Conservation (phyloP, 2,329 filamentous ascomycete genomes). For the Pseudogymnoascus sp. region DNA sequence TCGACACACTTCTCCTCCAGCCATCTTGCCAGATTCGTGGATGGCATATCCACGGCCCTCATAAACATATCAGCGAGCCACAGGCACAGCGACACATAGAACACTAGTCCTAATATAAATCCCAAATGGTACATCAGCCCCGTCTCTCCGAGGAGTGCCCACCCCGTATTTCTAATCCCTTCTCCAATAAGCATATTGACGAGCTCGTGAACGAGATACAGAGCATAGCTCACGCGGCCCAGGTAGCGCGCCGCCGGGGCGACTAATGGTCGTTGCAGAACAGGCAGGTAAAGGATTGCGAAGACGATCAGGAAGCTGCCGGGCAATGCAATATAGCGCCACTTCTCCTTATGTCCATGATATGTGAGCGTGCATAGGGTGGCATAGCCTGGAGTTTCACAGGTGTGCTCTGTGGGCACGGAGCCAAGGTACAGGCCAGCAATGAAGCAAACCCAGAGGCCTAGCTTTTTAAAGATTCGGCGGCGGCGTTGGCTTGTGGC, state of each 20-base stretch:
- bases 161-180: slow-evolving; percentile 26
- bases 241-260: slow-evolving; percentile 42
- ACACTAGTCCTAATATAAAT: not conserved
- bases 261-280: slow-evolving; percentile 2
- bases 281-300: not conserved
- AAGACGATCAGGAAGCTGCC: not conserved
- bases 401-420: slow-evolving; percentile 2
- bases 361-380: not conserved
- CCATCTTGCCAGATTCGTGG: not conserved
- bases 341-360: not conserved
- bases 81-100: not conserved
- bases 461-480: not conserved
- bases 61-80: slow-evolving; percentile 8
- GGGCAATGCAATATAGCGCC: not conserved
- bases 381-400: not conserved
- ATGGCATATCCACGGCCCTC: slow-evolving; percentile 7
- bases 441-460: not conserved
- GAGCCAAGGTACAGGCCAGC: not conserved
- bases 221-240: slow-evolving; percentile 51
- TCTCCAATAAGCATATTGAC: slow-evolving; percentile 53
- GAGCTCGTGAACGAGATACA: slow-evolving; percentile 59
- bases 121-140: not conserved
- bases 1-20: slow-evolving; percentile 6
- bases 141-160: not conserved
- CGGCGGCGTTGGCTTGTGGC: not conserved